These are phyloP conservation scores for Actinidia arguta DNA, from an alignment of 179 eudicot species.

Conservation along the genomic window DNA sequence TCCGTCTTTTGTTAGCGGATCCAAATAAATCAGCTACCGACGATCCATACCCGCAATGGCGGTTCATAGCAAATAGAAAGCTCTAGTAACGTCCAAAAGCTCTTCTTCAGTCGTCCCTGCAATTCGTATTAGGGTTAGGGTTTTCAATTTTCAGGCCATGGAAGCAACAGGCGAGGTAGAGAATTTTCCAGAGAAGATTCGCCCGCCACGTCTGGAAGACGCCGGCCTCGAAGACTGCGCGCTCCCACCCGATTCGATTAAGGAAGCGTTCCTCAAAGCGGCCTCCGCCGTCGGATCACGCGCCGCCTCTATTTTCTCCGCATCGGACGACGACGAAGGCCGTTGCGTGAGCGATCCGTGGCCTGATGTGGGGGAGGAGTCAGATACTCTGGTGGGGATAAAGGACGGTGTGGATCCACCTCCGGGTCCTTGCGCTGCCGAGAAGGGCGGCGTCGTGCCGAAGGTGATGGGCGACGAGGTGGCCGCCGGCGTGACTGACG, in stretches of 20 bases:
- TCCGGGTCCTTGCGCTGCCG: constrained; percentile 40
- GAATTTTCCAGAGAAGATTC: constrained; percentile 36
- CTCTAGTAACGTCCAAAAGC: too few species aligned
- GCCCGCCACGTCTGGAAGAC: constrained; percentile 79
- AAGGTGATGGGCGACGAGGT: constrained; percentile 30
- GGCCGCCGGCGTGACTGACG: constrained; percentile 28
- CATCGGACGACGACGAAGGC: constrained; percentile 26
- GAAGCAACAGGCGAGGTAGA: constrained; percentile 33
- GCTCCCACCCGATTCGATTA: constrained; percentile 73
- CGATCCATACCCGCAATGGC: too few species aligned
- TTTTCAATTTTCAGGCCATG: constrained; percentile 20
- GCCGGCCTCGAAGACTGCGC: constrained; percentile 95
- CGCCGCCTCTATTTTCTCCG: constrained; percentile 31
- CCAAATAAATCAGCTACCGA: too few species aligned
- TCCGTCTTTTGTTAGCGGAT: too few species aligned
- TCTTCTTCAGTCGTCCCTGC: neutral
- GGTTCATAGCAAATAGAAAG: too few species aligned
- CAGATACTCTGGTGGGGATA: constrained; percentile 44
- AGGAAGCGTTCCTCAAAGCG: constrained; percentile 78
- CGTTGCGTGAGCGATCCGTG: constrained; percentile 45
- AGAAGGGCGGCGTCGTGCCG: constrained; percentile 44
- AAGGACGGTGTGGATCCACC: constrained; percentile 22
- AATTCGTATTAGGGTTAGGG: constrained; percentile 17
- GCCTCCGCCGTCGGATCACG: constrained; percentile 70
- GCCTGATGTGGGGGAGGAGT: constrained; percentile 4